These are phyloP conservation scores for Lasiodiplodia sp. DNA, from an alignment of 2,329 filamentous ascomycete genomes.

Conservation along the genomic window DNA sequence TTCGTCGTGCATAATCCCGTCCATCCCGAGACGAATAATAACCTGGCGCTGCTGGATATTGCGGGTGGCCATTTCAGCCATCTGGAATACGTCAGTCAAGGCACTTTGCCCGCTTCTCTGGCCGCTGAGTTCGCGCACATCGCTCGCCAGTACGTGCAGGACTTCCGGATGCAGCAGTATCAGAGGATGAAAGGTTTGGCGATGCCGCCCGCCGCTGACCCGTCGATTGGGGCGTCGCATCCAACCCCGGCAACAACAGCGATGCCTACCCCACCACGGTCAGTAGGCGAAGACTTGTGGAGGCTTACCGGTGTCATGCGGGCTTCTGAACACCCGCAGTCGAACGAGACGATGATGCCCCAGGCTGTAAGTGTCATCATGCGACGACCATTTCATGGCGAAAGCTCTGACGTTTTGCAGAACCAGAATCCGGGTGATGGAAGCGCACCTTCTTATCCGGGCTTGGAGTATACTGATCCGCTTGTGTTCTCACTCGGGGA, in stretches of 20 bases:
- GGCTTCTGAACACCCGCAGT: background rate
- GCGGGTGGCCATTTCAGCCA: slow-evolving; percentile 53
- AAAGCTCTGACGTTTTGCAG: background rate
- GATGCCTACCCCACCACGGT: background rate
- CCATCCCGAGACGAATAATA: slow-evolving; percentile 45
- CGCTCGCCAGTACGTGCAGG: slow-evolving; percentile 49
- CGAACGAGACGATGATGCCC: background rate
- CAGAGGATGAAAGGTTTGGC: background rate
- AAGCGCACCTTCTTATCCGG: background rate
- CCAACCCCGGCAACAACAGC: background rate
- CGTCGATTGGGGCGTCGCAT: too few relatives aligned
- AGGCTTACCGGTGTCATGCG: background rate
- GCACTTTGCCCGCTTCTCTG: slow-evolving; percentile 47
- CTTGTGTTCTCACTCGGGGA: background rate
- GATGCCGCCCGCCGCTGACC: background rate
- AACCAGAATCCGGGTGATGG: background rate
- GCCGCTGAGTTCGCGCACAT: slow-evolving; percentile 42
- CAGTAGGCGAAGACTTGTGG: background rate
- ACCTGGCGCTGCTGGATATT: slow-evolving; percentile 52
- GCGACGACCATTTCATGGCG: too few relatives aligned
- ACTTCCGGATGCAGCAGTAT: slow-evolving; percentile 9
- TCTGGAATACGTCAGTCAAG: slow-evolving; percentile 50
- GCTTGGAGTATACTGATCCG: background rate
- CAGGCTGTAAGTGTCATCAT: background rate
- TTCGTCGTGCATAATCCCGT: slow-evolving; percentile 5